Percentiles rank a stretch among this genome's conserved stretches.
These are phyloP conservation scores for Pseudofabraea citricarpa DNA, from an alignment of 2,329 filamentous ascomycete genomes.

Conservation along the genomic window DNA sequence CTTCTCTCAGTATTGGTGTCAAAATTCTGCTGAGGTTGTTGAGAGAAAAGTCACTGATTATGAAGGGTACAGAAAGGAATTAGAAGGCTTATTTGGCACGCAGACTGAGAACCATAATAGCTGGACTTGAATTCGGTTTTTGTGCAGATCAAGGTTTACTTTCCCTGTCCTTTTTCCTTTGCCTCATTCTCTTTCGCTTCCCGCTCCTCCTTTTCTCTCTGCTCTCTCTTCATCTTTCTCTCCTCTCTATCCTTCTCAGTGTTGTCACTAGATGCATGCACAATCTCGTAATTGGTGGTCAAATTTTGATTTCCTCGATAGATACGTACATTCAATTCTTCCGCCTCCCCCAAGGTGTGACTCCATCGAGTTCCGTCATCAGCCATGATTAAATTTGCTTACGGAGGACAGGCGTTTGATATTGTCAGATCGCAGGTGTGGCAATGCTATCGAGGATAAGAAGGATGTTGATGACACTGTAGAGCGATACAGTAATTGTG, in stretches of 20 bases:
- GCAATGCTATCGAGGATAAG: conserved; percentile 60
- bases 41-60: conserved; percentile 18
- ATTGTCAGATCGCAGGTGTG: conserved; percentile 7
- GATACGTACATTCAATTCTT: conserved; percentile 5
- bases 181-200: conserved; percentile 9
- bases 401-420: conserved; percentile 8
- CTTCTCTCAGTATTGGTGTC: conserved; percentile 17
- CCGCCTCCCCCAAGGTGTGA: conserved; percentile 9
- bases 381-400: conserved; percentile 11
- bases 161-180: conserved; percentile 7
- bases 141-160: conserved; percentile 1
- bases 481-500: conserved; percentile 38
- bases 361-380: conserved; percentile 10
- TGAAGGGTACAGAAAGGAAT: conserved; percentile 15
- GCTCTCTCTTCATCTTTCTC: not conserved
- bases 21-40: conserved; percentile 19
- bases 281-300: too few relatives aligned
- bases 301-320: not conserved
- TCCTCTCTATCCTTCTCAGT: not conserved
- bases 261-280: too few relatives aligned
- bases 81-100: conserved; percentile 12
- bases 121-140: conserved; percentile 5
- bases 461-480: conserved; percentile 69
- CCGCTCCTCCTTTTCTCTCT: conserved; percentile 6
- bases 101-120: conserved; percentile 6